Percentiles rank a stretch among this genome's conserved stretches.
These are phyloP conservation scores for Euclidium syriacum DNA, from an alignment of 345 rosid species.

Conservation along the genomic window DNA sequence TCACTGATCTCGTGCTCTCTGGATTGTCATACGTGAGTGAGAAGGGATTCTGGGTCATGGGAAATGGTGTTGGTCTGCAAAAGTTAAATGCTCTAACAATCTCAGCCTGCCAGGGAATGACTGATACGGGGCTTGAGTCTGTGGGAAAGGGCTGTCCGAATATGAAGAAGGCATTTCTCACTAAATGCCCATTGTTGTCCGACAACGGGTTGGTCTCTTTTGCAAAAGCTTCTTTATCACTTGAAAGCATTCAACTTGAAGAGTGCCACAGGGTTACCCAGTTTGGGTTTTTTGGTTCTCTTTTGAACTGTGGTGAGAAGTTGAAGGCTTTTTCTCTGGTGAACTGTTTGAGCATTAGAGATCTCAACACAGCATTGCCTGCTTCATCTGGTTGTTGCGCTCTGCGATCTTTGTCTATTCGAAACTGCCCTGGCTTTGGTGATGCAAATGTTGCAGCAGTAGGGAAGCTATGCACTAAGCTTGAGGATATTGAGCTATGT, in stretches of 20 bases:
- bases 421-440: slow-evolving; percentile 89
- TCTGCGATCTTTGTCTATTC: slow-evolving; percentile 52
- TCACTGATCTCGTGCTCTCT: slow-evolving; percentile 62
- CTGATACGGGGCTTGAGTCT: slow-evolving; percentile 70
- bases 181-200: slow-evolving; percentile 53
- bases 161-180: slow-evolving; percentile 50
- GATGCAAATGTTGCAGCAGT: slow-evolving; percentile 55
- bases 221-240: slow-evolving; percentile 50
- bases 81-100: slow-evolving; percentile 61
- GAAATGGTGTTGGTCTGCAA: slow-evolving; percentile 77
- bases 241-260: slow-evolving; percentile 80
- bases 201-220: slow-evolving; percentile 80
- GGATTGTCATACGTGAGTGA: slow-evolving; percentile 58
- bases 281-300: slow-evolving; percentile 72
- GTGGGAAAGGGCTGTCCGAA: slow-evolving; percentile 84
- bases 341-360: slow-evolving; percentile 72
- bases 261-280: slow-evolving; percentile 97
- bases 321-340: slow-evolving; percentile 62
- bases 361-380: slow-evolving; percentile 38
- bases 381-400: slow-evolving; percentile 42
- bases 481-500: slow-evolving; percentile 57
- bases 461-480: slow-evolving; percentile 70
- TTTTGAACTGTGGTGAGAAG: slow-evolving; percentile 60
- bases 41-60: slow-evolving; percentile 98
- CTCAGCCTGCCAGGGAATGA: slow-evolving; percentile 63